Evolutionary conservation across 805 yeast genomes (phyloP).

Genomic region (Zygoascus flipseniorum): DNA sequence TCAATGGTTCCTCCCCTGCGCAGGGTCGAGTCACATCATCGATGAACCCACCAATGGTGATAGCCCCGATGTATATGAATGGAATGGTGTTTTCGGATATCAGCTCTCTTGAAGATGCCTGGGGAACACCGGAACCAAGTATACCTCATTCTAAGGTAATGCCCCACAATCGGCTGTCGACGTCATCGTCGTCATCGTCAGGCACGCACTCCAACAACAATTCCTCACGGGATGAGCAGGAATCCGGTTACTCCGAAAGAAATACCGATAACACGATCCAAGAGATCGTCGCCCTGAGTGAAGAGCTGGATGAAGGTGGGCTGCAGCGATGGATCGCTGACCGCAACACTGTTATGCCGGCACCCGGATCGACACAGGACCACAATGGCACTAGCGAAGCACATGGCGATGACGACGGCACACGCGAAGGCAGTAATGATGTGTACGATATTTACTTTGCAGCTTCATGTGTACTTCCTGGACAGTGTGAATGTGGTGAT

Average conservation of each 20-base stretch:
- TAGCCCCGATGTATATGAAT: conserved; percentile 29
- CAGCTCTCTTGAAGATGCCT: neutral
- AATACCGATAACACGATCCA: neutral
- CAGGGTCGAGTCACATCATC: neutral
- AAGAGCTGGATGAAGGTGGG: neutral
- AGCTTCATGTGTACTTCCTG: conserved; percentile 30
- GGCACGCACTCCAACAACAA: neutral
- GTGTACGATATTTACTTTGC: conserved; percentile 24
- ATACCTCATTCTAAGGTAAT: neutral
- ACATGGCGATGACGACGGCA: neutral
- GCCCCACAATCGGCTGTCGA: neutral
- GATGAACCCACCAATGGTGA: conserved; percentile 19
- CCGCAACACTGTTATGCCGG: neutral
- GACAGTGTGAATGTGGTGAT: conserved; percentile 32
- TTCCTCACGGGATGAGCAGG: neutral
- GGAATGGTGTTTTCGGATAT: conserved; percentile 13
- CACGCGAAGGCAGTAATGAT: conserved; percentile 5
- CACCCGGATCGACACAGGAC: neutral
- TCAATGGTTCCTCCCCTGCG: neutral
- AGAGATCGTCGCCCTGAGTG: neutral
- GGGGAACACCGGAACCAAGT: neutral
- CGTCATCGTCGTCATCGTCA: neutral
- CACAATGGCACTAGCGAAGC: neutral
- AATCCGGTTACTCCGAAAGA: neutral
- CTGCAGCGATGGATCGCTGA: neutral